Evolutionary conservation across 164 flowering plant genomes (phyloP), one percentile per base, ranked within the genome.

Genomic region (Sextonia rubra): DNA sequence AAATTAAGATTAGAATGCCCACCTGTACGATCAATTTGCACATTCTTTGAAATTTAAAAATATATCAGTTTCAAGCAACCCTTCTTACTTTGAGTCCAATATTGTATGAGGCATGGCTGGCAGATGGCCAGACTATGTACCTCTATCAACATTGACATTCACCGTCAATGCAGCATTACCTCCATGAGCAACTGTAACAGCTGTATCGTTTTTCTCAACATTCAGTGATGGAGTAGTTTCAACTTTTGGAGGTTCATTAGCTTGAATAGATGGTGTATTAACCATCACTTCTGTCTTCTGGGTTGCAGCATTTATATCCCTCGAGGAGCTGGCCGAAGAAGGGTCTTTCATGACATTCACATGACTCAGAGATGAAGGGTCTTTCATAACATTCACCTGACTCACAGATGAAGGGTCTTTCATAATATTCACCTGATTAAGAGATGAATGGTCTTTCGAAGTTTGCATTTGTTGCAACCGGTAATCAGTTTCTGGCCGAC

Each of bases 401-500:
- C 84, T 88, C 7, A 70, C 6, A 2, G 77, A 32, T n/a, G 74
- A 65, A 77, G 84, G 26, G 68, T 82, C 85, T 32, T 60, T 68
- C 52, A 48, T 73, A 4, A 70, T 56, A 73, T 82, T 86, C 66
- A 77, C 84, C 71, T 71, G 84, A 47, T 84, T 88, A 4, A 70
- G 6, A 2, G 77, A 32, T 14, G 78, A 78, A 61, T 78, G 58
- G 6, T 85, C 87, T 73, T 81, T 89, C 55, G 81, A 71, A 58
- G 87, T 86, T 83, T 90, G 88, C 55, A 94, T 88, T 70, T 83
- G 90, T 71, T 87, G 96, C 86, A 94, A 73, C 76, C 98, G 83
- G 73, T 90, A 83, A 82, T 94, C 95, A 72, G 97, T 92, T 78
- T 94, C 98, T 18, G 98, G 97, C 74, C 98, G 86, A 60, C 98